Evolutionary conservation across 2,329 filamentous ascomycete genomes (phyloP).

Genomic region (Aspergillus novofumigatus): DNA sequence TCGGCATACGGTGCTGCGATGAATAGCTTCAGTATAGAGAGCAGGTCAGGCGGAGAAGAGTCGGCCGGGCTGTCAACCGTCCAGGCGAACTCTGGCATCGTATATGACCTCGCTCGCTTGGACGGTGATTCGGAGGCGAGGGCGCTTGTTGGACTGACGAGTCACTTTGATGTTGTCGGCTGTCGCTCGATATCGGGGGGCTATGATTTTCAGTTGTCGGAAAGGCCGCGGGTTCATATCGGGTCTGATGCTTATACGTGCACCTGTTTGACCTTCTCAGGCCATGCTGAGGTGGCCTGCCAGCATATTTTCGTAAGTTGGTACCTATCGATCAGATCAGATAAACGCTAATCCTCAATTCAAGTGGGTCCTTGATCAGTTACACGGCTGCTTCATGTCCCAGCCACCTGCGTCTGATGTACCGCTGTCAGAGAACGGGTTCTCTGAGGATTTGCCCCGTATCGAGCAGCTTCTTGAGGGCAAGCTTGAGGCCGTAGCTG

Average conservation of each 20-base stretch:
- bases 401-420: constrained; percentile 24
- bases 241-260: constrained; percentile 28
- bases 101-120: constrained; percentile 31
- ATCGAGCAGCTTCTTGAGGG: constrained; percentile 31
- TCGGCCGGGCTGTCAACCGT: constrained; percentile 20
- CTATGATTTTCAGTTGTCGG: constrained; percentile 36
- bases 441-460: constrained; percentile 24
- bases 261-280: constrained; percentile 33
- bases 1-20: constrained; percentile 5
- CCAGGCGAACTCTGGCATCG: constrained; percentile 30
- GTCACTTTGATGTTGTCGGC: constrained; percentile 31
- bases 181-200: constrained; percentile 28
- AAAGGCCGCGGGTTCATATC: constrained; percentile 33
- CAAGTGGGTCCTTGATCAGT: constrained; percentile 41
- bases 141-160: constrained; percentile 32
- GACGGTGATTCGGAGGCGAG: constrained; percentile 28
- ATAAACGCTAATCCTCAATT: constrained; percentile 5
- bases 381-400: constrained; percentile 33
- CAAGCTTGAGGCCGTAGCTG: constrained; percentile 30
- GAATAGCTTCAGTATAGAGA: constrained; percentile 14
- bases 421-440: constrained; percentile 29
- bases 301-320: constrained; percentile 41
- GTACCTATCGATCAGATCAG: background rate
- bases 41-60: constrained; percentile 13
- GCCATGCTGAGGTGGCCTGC: constrained; percentile 30